Conservation (phyloP, 2,329 filamentous ascomycete genomes). For the Colletotrichum salicis region DNA sequence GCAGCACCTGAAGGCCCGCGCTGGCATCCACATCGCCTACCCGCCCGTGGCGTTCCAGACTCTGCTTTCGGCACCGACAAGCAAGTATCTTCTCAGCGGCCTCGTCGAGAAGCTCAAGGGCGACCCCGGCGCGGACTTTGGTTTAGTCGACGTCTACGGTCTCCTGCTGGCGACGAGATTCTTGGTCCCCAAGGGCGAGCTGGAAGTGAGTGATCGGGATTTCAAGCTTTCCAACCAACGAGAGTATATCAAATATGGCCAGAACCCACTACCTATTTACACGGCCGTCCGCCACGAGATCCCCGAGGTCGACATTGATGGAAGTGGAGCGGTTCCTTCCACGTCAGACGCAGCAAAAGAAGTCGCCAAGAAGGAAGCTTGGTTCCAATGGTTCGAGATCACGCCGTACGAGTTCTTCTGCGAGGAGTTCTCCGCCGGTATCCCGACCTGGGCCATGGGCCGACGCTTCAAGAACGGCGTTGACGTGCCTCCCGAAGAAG, state of each 20-base stretch:
- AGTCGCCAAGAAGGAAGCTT: slow-evolving; percentile 73
- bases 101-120: slow-evolving; percentile 92
- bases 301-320: slow-evolving; percentile 67
- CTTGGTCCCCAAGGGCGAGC: slow-evolving; percentile 85
- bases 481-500: slow-evolving; percentile 71
- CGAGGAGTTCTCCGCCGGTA: slow-evolving; percentile 89
- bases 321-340: slow-evolving; percentile 46
- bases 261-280: slow-evolving; percentile 92
- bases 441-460: slow-evolving; percentile 94
- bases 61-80: slow-evolving; percentile 89
- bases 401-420: slow-evolving; percentile 96
- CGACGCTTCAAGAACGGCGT: slow-evolving; percentile 80
- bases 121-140: slow-evolving; percentile 82
- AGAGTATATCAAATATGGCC: slow-evolving; percentile 78
- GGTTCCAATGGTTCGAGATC: slow-evolving; percentile 99
- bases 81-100: slow-evolving; percentile 88
- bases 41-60: slow-evolving; percentile 85
- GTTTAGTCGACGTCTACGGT: slow-evolving; percentile 93
- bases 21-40: slow-evolving; percentile 91
- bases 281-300: slow-evolving; percentile 97
- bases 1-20: slow-evolving; percentile 85
- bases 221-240: slow-evolving; percentile 93
- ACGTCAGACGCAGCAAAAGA: slow-evolving; percentile 61
- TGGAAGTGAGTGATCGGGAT: slow-evolving; percentile 79
- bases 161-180: slow-evolving; percentile 85